Conservation (phyloP, 371 early-diverging fungal species). For the Mortierella sp. region DNA sequence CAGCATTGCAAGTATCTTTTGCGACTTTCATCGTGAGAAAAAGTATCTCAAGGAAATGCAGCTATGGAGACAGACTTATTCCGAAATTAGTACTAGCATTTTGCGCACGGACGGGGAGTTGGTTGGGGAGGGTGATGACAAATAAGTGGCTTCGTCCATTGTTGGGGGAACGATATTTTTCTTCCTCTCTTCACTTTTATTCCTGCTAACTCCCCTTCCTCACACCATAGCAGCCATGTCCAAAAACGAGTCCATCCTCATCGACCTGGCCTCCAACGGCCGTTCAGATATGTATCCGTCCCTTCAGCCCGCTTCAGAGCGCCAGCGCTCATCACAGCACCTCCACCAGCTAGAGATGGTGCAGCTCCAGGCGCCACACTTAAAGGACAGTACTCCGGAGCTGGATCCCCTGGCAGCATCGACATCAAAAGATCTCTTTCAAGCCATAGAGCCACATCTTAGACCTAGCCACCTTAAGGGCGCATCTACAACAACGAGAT, state of each 20-base stretch:
- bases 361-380: slow-evolving; percentile 28
- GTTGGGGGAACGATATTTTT: no score
- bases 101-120: no score
- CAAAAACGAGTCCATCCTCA: slow-evolving; percentile 20
- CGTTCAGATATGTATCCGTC: neutral
- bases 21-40: no score
- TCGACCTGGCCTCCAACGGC: slow-evolving; percentile 32
- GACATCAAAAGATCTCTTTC: slow-evolving; percentile 25
- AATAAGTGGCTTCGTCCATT: no score
- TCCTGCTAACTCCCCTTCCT: neutral
- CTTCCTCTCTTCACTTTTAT: neutral
- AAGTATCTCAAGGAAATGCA: no score
- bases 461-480: no score
- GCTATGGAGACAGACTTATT: no score
- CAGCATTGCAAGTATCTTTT: no score
- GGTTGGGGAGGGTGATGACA: no score
- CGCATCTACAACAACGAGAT: no score
- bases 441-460: slow-evolving; percentile 29
- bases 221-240: slow-evolving; percentile 12
- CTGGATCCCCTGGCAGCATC: neutral
- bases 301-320: neutral
- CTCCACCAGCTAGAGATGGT: slow-evolving; percentile 15
- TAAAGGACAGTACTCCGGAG: neutral
- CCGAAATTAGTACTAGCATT: no score
- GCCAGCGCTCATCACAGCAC: neutral